phyloP scores from a whole-genome alignment of 2,329 filamentous ascomycete genomes.

The Botrytis fabae region DNA sequence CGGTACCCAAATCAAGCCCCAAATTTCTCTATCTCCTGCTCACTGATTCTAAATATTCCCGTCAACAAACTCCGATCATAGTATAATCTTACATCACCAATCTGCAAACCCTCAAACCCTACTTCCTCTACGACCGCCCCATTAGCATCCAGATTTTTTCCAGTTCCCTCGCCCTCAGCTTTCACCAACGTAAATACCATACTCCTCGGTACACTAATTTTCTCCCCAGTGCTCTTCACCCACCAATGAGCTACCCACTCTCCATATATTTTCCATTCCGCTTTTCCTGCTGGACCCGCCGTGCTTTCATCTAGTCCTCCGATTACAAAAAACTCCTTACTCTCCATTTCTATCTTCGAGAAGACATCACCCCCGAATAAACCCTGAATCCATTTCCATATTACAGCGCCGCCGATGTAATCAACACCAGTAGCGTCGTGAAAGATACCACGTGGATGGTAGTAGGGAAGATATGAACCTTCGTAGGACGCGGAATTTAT shows the following conservation, averaged over 20 bases:
- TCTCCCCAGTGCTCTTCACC: slow-evolving; percentile 15
- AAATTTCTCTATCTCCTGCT: slow-evolving; percentile 24
- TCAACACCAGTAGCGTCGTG: slow-evolving; percentile 21
- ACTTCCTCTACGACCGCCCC: slow-evolving; percentile 4
- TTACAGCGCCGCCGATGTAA: not conserved
- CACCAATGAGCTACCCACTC: slow-evolving; percentile 25
- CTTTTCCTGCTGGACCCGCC: not conserved
- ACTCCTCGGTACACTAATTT: slow-evolving; percentile 22
- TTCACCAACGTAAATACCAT: slow-evolving; percentile 24
- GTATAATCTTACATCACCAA: slow-evolving; percentile 25
- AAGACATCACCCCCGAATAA: not conserved
- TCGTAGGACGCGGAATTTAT: slow-evolving; percentile 5
- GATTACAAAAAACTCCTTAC: slow-evolving; percentile 5
- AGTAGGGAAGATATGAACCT: slow-evolving; percentile 15
- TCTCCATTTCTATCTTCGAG: slow-evolving; percentile 17
- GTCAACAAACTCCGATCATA: slow-evolving; percentile 26
- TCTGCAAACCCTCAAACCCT: slow-evolving; percentile 26
- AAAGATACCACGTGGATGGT: slow-evolving; percentile 6
- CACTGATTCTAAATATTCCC: slow-evolving; percentile 15
- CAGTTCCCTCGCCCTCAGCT: slow-evolving; percentile 19
- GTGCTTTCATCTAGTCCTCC: not conserved
- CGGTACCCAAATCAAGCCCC: not conserved
- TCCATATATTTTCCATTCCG: slow-evolving; percentile 20
- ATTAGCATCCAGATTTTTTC: not conserved
- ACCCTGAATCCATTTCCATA: slow-evolving; percentile 21